phyloP scores from a whole-genome alignment of 164 flowering plant genomes.

The Magnolia officinalis region DNA sequence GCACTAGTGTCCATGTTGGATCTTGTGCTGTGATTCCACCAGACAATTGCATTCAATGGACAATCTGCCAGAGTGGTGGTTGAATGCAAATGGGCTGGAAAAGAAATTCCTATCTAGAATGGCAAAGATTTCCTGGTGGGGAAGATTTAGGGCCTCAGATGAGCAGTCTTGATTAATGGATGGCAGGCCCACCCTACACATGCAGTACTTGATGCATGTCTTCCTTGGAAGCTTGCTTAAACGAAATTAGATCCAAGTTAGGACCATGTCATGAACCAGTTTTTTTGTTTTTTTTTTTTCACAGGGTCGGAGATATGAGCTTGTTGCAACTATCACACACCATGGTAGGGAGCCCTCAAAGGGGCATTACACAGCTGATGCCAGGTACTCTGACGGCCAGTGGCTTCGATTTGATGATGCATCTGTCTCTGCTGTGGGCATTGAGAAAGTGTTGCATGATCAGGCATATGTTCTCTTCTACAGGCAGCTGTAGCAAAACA shows the following conservation, averaged over 20 bases:
- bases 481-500: conserved; percentile 38
- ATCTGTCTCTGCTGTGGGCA: conserved; percentile 51
- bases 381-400: conserved; percentile 47
- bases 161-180: background rate
- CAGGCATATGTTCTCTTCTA: conserved; percentile 92
- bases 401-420: conserved; percentile 92
- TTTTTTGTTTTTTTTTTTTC: background rate
- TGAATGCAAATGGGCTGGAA: background rate
- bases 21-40: background rate
- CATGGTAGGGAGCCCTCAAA: conserved; percentile 89
- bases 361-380: conserved; percentile 93
- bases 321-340: conserved; percentile 86
- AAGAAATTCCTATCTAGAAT: too few species aligned
- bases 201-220: background rate
- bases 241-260: background rate
- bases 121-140: background rate
- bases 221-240: background rate
- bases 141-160: background rate
- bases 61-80: background rate
- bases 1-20: background rate
- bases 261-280: too few species aligned
- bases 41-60: background rate
- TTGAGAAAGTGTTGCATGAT: conserved; percentile 70
- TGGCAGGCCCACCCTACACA: background rate
- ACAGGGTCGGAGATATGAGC: conserved; percentile 84